phyloP scores from a whole-genome alignment of 148 eudicot species.

The Cornus kousa region DNA sequence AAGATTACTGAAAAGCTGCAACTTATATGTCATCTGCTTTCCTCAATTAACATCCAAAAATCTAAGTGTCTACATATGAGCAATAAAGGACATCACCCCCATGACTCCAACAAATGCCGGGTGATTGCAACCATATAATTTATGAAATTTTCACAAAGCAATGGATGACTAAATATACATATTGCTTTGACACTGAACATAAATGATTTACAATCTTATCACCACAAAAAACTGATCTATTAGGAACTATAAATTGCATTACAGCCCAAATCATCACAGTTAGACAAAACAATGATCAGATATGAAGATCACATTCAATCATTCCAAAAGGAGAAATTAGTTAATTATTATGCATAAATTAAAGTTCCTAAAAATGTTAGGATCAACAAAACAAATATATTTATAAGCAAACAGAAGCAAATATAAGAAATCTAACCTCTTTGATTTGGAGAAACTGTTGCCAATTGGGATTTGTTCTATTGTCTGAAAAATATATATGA shows the following conservation, averaged over 20 bases:
- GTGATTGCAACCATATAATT: background rate
- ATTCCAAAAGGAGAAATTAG: background rate
- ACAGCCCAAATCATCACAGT: background rate
- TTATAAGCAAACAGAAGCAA: background rate
- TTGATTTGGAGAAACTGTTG: background rate
- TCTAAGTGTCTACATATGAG: background rate
- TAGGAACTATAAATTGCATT: background rate
- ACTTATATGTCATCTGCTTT: background rate
- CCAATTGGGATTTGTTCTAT: constrained; percentile 3
- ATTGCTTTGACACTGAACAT: background rate
- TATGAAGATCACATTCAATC: background rate
- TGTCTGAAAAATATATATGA: background rate
- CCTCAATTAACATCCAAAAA: background rate
- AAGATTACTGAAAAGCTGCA: background rate
- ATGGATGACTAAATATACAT: background rate
- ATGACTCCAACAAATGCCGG: background rate
- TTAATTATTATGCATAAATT: background rate
- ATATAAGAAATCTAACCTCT: constrained; percentile 1
- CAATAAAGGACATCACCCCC: background rate
- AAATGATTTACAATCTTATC: background rate
- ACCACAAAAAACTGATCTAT: background rate
- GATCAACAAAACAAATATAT: background rate
- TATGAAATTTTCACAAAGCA: background rate
- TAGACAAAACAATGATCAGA: background rate
- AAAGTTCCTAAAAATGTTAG: background rate